Evolutionary conservation across 306 rosid species (phyloP).

Genomic region (Trifolium fragiferum): DNA sequence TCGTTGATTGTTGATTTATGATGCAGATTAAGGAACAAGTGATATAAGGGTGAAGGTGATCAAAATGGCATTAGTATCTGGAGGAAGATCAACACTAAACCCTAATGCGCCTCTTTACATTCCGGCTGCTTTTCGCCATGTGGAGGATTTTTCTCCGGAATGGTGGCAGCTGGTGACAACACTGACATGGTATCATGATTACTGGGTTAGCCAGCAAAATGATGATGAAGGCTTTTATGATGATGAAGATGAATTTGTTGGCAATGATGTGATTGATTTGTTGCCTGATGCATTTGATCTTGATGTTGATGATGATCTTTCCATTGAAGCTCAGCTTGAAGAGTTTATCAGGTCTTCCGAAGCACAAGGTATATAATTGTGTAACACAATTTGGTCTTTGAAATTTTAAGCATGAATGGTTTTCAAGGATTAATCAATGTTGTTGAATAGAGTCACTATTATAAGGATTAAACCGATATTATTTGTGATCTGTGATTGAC

Average conservation of each 20-base stretch:
- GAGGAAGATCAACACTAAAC: slow-evolving; percentile 76
- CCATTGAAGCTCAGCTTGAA: slow-evolving; percentile 77
- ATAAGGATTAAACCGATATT: too few relatives aligned
- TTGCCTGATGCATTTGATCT: slow-evolving; percentile 80
- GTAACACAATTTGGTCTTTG: not conserved
- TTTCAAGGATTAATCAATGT: too few relatives aligned
- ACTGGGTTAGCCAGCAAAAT: slow-evolving; percentile 82
- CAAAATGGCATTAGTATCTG: slow-evolving; percentile 71
- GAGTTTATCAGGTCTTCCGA: slow-evolving; percentile 64
- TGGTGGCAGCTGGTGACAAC: slow-evolving; percentile 94
- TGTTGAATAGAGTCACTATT: too few relatives aligned
- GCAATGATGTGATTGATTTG: slow-evolving; percentile 51
- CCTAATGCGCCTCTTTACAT: slow-evolving; percentile 85
- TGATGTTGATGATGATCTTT: slow-evolving; percentile 62
- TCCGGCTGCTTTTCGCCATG: slow-evolving; percentile 79
- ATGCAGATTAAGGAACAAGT: slow-evolving; percentile 41
- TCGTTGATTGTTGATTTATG: slow-evolving; percentile 30
- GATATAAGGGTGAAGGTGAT: slow-evolving; percentile 29
- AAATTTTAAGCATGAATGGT: not conserved
- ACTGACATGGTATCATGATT: slow-evolving; percentile 79
- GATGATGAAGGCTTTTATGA: slow-evolving; percentile 58
- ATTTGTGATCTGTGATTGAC: not conserved
- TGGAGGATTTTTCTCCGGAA: slow-evolving; percentile 94
- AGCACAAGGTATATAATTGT: slow-evolving; percentile 46
- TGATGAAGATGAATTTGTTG: slow-evolving; percentile 44